Conservation (phyloP, 2,329 filamentous ascomycete species). For the Trichoderma simmonsii region DNA sequence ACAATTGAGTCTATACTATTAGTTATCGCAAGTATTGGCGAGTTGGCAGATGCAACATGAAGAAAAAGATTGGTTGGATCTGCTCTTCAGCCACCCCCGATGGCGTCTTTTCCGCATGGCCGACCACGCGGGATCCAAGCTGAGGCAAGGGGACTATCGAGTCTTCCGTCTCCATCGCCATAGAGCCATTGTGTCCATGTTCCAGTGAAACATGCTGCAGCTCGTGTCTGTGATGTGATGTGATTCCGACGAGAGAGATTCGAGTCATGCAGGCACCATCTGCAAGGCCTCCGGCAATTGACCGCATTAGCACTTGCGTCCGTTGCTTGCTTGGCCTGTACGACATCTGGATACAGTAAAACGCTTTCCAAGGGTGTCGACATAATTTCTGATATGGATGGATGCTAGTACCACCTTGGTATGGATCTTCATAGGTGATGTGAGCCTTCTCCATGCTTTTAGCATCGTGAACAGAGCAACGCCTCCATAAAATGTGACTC, state of each 20-base stretch:
- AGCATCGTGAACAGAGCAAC: not conserved
- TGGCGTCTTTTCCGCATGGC: not conserved
- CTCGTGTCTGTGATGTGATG: conserved; percentile 12
- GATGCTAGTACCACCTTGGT: not conserved
- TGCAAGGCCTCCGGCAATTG: conserved; percentile 14
- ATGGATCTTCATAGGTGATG: not conserved
- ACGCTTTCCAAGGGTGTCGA: not conserved
- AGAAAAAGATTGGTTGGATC: not conserved
- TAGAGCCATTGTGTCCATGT: not conserved
- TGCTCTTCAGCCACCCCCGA: not conserved
- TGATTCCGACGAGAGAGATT: not conserved
- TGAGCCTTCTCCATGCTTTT: not conserved
- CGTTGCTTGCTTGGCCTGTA: conserved; percentile 2
- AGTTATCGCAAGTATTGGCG: not conserved
- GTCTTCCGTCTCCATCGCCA: not conserved
- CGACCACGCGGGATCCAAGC: not conserved
- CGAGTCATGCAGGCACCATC: conserved; percentile 16
- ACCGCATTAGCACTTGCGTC: conserved; percentile 14
- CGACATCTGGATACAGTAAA: conserved; percentile 8
- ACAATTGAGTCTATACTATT: not conserved
- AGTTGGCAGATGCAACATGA: not conserved
- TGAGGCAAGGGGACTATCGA: not conserved
- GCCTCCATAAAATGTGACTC: not conserved
- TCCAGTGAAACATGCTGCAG: not conserved
- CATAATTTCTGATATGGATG: not conserved